Percentiles rank a stretch among this genome's conserved stretches.
Conservation (phyloP, 306 rosid species). For the Glycyrrhiza uralensis region DNA sequence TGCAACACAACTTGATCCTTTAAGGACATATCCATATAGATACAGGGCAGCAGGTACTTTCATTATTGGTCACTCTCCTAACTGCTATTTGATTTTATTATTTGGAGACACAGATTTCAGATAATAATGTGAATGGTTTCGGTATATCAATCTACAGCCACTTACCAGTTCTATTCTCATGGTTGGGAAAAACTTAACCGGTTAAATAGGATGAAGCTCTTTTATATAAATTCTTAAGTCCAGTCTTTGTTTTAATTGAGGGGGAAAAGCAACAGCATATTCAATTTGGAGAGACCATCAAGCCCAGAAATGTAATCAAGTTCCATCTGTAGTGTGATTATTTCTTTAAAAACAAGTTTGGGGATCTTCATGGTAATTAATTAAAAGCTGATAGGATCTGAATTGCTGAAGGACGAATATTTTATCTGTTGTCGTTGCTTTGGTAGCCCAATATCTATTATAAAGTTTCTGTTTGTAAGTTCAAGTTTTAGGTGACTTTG, state of each 20-base stretch:
- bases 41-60: conserved; percentile 83
- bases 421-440: no score
- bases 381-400: no score
- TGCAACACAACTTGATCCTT: conserved; percentile 67
- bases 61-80: not conserved
- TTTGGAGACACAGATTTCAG: not conserved
- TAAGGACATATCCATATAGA: conserved; percentile 82
- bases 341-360: not conserved
- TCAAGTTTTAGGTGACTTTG: no score
- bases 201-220: not conserved
- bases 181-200: no score
- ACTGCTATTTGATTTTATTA: not conserved
- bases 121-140: not conserved
- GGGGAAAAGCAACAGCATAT: not conserved
- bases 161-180: no score
- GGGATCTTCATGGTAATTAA: no score
- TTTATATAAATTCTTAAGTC: no score
- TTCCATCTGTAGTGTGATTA: not conserved
- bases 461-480: no score
- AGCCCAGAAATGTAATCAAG: not conserved
- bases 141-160: not conserved
- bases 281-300: not conserved
- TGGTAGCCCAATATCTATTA: no score
- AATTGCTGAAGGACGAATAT: no score
- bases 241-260: no score